These are phyloP conservation scores for Nemania diffusa DNA, from an alignment of 2,329 filamentous ascomycete genomes.

Conservation along the genomic window DNA sequence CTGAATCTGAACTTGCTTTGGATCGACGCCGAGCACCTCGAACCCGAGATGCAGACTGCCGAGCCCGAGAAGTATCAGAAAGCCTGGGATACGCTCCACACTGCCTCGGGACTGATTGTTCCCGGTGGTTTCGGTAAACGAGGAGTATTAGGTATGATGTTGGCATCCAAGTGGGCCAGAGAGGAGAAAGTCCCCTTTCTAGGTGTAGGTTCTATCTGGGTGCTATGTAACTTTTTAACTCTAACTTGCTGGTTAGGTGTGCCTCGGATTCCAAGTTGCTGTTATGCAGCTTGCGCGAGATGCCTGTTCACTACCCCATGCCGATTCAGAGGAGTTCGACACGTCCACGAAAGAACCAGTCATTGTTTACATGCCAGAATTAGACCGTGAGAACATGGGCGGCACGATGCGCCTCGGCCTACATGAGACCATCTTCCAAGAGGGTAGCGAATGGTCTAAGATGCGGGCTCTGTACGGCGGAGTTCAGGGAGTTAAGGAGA, in stretches of 20 bases:
- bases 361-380: conserved; percentile 93
- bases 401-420: conserved; percentile 89
- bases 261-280: conserved; percentile 91
- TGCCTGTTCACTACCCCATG: conserved; percentile 70
- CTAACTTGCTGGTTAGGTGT: conserved; percentile 61
- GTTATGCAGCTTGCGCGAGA: conserved; percentile 89
- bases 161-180: conserved; percentile 86
- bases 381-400: conserved; percentile 69
- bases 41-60: conserved; percentile 68
- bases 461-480: conserved; percentile 79
- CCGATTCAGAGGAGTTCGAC: conserved; percentile 66
- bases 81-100: conserved; percentile 83
- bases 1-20: conserved; percentile 83
- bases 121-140: conserved; percentile 83
- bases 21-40: conserved; percentile 87
- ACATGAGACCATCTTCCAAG: conserved; percentile 79
- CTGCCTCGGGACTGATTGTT: conserved; percentile 73
- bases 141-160: conserved; percentile 90
- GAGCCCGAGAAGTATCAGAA: conserved; percentile 82
- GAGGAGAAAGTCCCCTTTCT: conserved; percentile 84
- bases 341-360: conserved; percentile 71
- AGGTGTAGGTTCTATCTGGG: conserved; percentile 56
- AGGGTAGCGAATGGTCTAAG: conserved; percentile 79
- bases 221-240: not conserved
- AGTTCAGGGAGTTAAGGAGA: conserved; percentile 69